Conservation (phyloP, 2,329 filamentous ascomycete genomes). For the Zopfia rhizophila region DNA sequence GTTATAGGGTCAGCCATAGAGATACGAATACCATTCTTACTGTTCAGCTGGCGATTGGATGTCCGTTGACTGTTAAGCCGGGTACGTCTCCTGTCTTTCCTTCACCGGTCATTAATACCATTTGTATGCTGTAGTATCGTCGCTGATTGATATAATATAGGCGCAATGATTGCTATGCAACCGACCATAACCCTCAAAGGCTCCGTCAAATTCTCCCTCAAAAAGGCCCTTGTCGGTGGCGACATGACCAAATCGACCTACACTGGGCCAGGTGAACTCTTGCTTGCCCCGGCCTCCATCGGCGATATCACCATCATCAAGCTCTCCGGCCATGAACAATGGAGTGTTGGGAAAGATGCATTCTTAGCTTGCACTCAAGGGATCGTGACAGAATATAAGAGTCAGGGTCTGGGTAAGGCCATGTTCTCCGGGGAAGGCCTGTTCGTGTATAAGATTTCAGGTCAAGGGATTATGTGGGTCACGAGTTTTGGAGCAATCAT, state of each 20-base stretch:
- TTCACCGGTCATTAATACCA: background rate
- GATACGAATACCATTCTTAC: conserved; percentile 92
- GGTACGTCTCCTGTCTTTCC: conserved; percentile 55
- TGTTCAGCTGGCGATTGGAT: conserved; percentile 88
- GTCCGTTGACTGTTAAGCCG: conserved; percentile 82
- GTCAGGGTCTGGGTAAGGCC: conserved; percentile 85
- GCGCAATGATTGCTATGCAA: conserved; percentile 95
- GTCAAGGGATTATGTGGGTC: conserved; percentile 85
- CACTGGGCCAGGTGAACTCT: conserved; percentile 89
- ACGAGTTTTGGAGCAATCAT: conserved; percentile 96
- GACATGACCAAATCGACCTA: conserved; percentile 83
- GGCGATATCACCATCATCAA: conserved; percentile 88
- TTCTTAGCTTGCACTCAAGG: conserved; percentile 88
- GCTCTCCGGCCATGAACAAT: conserved; percentile 75
- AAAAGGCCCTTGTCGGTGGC: conserved; percentile 86
- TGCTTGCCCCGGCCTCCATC: conserved; percentile 81
- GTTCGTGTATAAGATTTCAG: conserved; percentile 87
- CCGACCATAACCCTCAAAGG: conserved; percentile 87
- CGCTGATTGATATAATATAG: conserved; percentile 43
- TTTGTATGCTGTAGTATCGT: conserved; percentile 1
- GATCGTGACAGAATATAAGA: conserved; percentile 87
- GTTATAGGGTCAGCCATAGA: conserved; percentile 90
- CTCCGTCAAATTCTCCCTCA: conserved; percentile 83
- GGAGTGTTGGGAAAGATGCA: conserved; percentile 87
- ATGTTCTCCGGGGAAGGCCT: conserved; percentile 94